Conservation (phyloP, 2,329 filamentous ascomycete genomes). For the Paraconiothyrium brasiliense region DNA sequence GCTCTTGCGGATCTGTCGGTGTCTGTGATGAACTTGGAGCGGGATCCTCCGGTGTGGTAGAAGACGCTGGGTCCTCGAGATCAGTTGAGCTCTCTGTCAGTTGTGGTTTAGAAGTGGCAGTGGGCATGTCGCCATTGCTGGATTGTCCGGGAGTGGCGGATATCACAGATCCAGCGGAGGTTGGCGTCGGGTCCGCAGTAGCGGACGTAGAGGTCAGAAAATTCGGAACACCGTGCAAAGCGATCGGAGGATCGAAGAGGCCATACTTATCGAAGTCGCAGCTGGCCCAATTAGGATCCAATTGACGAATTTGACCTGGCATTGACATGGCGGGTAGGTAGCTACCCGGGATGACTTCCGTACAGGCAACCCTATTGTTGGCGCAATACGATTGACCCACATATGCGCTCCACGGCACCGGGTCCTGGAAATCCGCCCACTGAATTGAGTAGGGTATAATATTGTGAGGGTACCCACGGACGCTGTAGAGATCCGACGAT, state of each 20-base stretch:
- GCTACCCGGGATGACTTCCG: conserved; percentile 21
- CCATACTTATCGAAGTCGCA: conserved; percentile 23
- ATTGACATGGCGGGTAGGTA: conserved; percentile 28
- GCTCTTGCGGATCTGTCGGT: conserved; percentile 5
- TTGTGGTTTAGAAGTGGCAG: conserved; percentile 1
- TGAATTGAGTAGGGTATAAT: conserved; percentile 13
- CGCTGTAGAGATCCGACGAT: conserved; percentile 25
- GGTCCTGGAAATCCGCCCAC: conserved; percentile 18
- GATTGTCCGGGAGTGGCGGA: conserved; percentile 12
- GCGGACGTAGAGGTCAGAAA: conserved; percentile 18
- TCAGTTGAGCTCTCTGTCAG: conserved; percentile 5
- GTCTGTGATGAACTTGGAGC: conserved; percentile 1
- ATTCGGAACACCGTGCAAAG: conserved; percentile 18
- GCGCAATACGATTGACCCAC: conserved; percentile 15
- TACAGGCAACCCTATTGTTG: conserved; percentile 17
- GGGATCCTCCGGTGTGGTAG: not conserved
- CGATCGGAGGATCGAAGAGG: conserved; percentile 27
- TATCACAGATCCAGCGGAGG: conserved; percentile 13
- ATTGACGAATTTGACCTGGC: conserved; percentile 27
- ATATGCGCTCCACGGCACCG: conserved; percentile 25
- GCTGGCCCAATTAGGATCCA: conserved; percentile 27
- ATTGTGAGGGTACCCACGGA: conserved; percentile 24
- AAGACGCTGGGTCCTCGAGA: conserved; percentile 11
- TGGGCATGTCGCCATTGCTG: conserved; percentile 3
- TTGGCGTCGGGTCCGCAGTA: conserved; percentile 14